Conservation (phyloP, 805 yeast genomes). For the Ogataea neopini region DNA sequence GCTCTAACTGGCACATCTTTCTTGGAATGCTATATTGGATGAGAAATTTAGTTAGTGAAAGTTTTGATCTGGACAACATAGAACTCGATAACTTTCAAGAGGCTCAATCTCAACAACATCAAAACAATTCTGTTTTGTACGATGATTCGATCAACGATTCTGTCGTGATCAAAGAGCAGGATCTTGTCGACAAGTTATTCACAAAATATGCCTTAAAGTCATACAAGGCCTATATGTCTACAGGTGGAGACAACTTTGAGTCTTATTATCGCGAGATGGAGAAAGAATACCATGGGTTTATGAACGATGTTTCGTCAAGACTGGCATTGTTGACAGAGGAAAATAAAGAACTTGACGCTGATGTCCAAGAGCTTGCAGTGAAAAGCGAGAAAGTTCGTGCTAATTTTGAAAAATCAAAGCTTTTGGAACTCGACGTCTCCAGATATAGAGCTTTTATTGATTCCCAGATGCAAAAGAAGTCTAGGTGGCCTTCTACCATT, state of each 20-base stretch:
- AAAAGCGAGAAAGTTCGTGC: conserved; percentile 50
- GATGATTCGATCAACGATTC: conserved; percentile 29
- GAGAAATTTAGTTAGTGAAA: conserved; percentile 51
- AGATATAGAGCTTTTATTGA: conserved; percentile 74
- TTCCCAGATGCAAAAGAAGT: conserved; percentile 61
- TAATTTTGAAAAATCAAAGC: conserved; percentile 57
- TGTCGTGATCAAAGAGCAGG: conserved; percentile 28
- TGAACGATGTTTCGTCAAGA: conserved; percentile 49
- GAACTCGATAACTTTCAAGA: conserved; percentile 32
- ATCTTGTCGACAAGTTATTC: conserved; percentile 32
- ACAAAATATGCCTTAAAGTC: conserved; percentile 60
- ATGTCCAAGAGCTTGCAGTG: conserved; percentile 43
- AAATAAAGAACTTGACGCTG: conserved; percentile 40
- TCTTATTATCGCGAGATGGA: conserved; percentile 57
- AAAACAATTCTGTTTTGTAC: conserved; percentile 31
- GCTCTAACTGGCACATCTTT: conserved; percentile 82
- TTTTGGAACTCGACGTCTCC: conserved; percentile 67
- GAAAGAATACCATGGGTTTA: conserved; percentile 52
- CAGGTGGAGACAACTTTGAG: conserved; percentile 62
- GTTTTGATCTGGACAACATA: conserved; percentile 38
- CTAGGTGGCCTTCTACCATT: conserved; percentile 62
- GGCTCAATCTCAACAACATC: conserved; percentile 18
- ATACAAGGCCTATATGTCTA: conserved; percentile 60
- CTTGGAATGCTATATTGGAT: conserved; percentile 85
- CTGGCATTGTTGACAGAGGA: conserved; percentile 42